Evolutionary conservation across 352 stramenopile species (phyloP).

Genomic region (Pythium aristosporum): DNA sequence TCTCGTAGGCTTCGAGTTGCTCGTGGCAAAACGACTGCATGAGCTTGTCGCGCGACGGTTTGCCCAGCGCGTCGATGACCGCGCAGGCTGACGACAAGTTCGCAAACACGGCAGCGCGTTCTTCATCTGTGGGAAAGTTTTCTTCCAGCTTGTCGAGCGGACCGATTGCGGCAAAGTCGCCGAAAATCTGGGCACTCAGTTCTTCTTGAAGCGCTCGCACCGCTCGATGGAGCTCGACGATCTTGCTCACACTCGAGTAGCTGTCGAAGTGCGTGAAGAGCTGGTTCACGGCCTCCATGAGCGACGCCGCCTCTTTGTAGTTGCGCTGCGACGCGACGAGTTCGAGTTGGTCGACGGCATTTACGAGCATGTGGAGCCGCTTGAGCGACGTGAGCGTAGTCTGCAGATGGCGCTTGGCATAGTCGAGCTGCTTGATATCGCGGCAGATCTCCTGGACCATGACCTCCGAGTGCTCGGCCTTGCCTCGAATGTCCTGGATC

Average conservation of each 20-base stretch:
- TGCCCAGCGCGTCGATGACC: slow-evolving; percentile 70
- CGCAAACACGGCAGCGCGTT: slow-evolving; percentile 61
- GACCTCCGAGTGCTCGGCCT: slow-evolving; percentile 94
- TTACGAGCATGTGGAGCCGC: slow-evolving; percentile 97
- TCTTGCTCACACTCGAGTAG: slow-evolving; percentile 92
- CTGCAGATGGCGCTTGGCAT: slow-evolving; percentile 96
- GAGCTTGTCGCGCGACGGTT: slow-evolving; percentile 64
- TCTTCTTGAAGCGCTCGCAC: slow-evolving; percentile 90
- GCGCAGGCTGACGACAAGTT: slow-evolving; percentile 68
- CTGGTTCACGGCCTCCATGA: slow-evolving; percentile 96
- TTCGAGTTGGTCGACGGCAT: slow-evolving; percentile 93
- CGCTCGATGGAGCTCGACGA: slow-evolving; percentile 91
- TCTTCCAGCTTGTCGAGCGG: slow-evolving; percentile 71
- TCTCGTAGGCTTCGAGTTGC: slow-evolving; percentile 63
- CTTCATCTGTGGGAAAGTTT: slow-evolving; percentile 66
- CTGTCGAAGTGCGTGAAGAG: slow-evolving; percentile 96
- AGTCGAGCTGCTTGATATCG: slow-evolving; percentile 99
- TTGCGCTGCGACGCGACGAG: slow-evolving; percentile 81
- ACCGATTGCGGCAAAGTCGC: slow-evolving; percentile 87
- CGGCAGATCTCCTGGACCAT: slow-evolving; percentile 98
- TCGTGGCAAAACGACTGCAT: slow-evolving; percentile 72
- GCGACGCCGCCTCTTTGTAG: slow-evolving; percentile 94
- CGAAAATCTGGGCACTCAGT: slow-evolving; percentile 86
- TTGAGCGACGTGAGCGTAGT: slow-evolving; percentile 95
- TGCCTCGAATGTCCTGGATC: slow-evolving; percentile 92